Conservation (phyloP, 306 rosid species). For the Fragaria vesca region DNA sequence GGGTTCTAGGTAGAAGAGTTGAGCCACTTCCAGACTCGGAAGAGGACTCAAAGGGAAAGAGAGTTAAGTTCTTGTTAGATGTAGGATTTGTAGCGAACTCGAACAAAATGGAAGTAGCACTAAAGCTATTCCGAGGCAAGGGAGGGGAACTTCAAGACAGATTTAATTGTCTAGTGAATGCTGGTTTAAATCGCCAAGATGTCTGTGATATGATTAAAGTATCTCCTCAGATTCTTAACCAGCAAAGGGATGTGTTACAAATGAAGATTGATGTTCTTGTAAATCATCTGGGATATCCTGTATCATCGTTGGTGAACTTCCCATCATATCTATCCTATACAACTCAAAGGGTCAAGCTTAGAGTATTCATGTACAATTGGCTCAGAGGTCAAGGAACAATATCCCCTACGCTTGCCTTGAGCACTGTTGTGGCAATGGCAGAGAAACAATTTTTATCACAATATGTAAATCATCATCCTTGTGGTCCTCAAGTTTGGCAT, state of each 20-base stretch:
- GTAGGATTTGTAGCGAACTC: conserved; percentile 56
- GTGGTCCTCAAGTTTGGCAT: conserved; percentile 63
- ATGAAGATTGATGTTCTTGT: conserved; percentile 56
- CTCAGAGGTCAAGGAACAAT: conserved; percentile 49
- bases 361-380: conserved; percentile 70
- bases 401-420: conserved; percentile 42
- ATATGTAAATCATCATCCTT: conserved; percentile 62
- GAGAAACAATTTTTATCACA: conserved; percentile 37
- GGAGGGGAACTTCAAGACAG: conserved; percentile 77
- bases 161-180: conserved; percentile 59
- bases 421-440: conserved; percentile 59
- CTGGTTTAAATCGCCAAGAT: conserved; percentile 50
- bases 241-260: conserved; percentile 40
- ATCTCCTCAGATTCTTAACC: conserved; percentile 74
- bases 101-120: conserved; percentile 35
- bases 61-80: conserved; percentile 56
- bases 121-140: conserved; percentile 61
- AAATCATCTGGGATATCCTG: conserved; percentile 51
- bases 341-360: conserved; percentile 49
- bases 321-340: conserved; percentile 60
- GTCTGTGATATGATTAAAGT: conserved; percentile 49
- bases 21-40: conserved; percentile 34
- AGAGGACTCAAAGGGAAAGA: conserved; percentile 32
- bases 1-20: conserved; percentile 53
- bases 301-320: conserved; percentile 49